Percentiles rank a stretch among this genome's conserved stretches.
These are phyloP conservation scores for Planoprotostelium fungivorum DNA, from an alignment of 78 protist genomes.

Conservation along the genomic window DNA sequence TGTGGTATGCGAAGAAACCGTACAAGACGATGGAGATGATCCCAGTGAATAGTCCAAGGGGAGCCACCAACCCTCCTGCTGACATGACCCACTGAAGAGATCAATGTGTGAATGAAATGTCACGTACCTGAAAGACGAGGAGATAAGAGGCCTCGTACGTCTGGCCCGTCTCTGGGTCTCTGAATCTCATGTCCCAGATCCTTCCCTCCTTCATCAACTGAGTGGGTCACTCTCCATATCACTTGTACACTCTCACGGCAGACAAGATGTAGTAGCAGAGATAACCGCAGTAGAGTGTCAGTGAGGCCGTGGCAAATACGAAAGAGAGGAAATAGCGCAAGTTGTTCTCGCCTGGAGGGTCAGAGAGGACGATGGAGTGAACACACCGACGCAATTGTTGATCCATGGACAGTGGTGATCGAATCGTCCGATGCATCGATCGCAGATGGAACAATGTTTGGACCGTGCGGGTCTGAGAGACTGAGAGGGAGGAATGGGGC, in stretches of 20 bases:
- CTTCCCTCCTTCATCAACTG: conserved; percentile 20
- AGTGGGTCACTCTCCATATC: conserved; percentile 15
- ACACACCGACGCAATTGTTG: conserved; percentile 62
- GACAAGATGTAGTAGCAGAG: conserved; percentile 13
- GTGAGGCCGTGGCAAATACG: conserved; percentile 17
- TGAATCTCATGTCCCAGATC: conserved; percentile 9
- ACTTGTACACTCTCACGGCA: conserved; percentile 10
- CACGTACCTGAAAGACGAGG: background rate
- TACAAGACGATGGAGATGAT: conserved; percentile 39
- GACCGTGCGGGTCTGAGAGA: conserved; percentile 53
- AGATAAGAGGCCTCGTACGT: background rate
- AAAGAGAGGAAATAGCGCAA: conserved; percentile 32
- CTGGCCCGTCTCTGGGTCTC: background rate
- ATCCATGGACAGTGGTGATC: conserved; percentile 76
- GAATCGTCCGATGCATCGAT: conserved; percentile 45
- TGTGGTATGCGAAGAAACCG: conserved; percentile 35
- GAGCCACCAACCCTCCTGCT: conserved; percentile 28
- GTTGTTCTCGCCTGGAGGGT: conserved; percentile 24
- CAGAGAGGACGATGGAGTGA: conserved; percentile 10
- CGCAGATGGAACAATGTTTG: conserved; percentile 64
- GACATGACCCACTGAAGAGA: conserved; percentile 12
- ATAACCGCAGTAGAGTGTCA: conserved; percentile 46
- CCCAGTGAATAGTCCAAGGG: conserved; percentile 45
- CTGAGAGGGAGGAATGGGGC: background rate
- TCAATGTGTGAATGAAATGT: background rate